phyloP scores from a whole-genome alignment of 2,329 filamentous ascomycete genomes.

The Diaporthe sp. region DNA sequence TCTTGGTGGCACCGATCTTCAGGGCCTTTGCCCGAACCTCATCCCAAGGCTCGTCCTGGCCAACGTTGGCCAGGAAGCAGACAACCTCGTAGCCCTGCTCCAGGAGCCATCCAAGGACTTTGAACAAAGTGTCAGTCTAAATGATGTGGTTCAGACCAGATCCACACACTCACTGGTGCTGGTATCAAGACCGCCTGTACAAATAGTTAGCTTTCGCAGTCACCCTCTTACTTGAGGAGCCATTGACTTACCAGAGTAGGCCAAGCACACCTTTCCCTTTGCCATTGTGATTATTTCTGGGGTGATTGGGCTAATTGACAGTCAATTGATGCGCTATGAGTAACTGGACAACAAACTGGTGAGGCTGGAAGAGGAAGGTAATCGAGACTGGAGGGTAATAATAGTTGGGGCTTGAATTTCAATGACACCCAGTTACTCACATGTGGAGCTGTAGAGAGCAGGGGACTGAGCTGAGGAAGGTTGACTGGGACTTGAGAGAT shows the following conservation, averaged over 20 bases:
- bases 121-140: constrained; percentile 12
- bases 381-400: neutral
- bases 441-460: constrained; percentile 21
- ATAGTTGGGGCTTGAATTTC: neutral
- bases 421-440: constrained; percentile 32
- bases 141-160: no score
- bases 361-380: neutral
- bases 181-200: constrained; percentile 40
- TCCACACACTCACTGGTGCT: constrained; percentile 39
- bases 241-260: constrained; percentile 38
- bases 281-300: constrained; percentile 32
- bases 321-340: constrained; percentile 35
- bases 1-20: constrained; percentile 52
- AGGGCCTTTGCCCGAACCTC: constrained; percentile 79
- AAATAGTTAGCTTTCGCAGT: constrained; percentile 19
- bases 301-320: constrained; percentile 2
- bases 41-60: constrained; percentile 81
- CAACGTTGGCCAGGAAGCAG: constrained; percentile 76
- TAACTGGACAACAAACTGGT: neutral
- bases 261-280: constrained; percentile 40
- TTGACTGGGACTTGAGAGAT: constrained; percentile 8
- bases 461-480: constrained; percentile 13
- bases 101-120: constrained; percentile 40
- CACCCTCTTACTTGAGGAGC: neutral
- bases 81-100: constrained; percentile 73